These are phyloP conservation scores for Ramalina peruviana DNA, from an alignment of 495 filamentous ascomycete genomes.

Conservation along the genomic window DNA sequence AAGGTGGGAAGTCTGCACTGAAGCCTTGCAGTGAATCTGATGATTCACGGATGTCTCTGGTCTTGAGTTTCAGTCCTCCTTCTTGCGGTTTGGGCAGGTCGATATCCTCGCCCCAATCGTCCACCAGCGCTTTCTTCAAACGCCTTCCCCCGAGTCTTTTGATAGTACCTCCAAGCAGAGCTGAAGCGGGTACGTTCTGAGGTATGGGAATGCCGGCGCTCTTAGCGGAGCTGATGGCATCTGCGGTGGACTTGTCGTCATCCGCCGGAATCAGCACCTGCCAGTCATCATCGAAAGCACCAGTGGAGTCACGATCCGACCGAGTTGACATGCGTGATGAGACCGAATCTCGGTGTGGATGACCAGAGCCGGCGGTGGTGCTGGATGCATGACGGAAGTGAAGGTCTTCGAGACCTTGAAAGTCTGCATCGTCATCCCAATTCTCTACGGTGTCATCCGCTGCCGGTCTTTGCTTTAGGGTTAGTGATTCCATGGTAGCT, in stretches of 20 bases:
- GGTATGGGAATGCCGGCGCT: conserved; percentile 89
- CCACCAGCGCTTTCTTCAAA: conserved; percentile 55
- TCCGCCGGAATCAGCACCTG: conserved; percentile 65
- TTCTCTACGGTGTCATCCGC: conserved; percentile 55
- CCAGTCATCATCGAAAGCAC: conserved; percentile 67
- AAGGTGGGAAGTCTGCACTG: conserved; percentile 28
- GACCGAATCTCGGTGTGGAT: conserved; percentile 52
- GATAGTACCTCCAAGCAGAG: conserved; percentile 84
- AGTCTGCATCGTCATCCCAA: conserved; percentile 78
- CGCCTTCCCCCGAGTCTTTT: conserved; percentile 78
- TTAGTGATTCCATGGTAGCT: conserved; percentile 38
- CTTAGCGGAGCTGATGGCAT: conserved; percentile 75
- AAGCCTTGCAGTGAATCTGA: conserved; percentile 56
- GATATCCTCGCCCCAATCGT: conserved; percentile 88
- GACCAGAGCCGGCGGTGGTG: conserved; percentile 34
- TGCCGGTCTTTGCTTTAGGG: conserved; percentile 37
- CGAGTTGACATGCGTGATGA: conserved; percentile 65
- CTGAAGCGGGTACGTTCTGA: conserved; percentile 78
- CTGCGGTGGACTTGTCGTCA: conserved; percentile 63
- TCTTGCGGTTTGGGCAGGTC: conserved; percentile 54
- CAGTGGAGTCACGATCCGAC: conserved; percentile 64
- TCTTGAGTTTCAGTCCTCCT: conserved; percentile 48
- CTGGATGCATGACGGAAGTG: conserved; percentile 51
- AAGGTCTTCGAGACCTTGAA: conserved; percentile 60
- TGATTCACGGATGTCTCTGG: conserved; percentile 42